Conservation (phyloP, 306 rosid genomes). For the Pueraria montana region DNA sequence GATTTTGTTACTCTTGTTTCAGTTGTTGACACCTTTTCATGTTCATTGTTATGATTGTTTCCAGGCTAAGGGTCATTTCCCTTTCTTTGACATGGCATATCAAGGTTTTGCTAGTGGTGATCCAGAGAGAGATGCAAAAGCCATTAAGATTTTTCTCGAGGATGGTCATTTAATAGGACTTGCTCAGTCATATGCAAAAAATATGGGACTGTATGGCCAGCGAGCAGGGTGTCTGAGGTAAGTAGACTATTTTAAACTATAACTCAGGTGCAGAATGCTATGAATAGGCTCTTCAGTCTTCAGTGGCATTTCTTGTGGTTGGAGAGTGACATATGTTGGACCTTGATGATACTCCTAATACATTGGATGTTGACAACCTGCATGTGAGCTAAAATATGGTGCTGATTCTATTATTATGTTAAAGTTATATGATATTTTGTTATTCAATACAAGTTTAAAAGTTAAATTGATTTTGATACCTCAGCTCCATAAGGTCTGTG, state of each 20-base stretch:
- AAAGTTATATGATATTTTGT: neutral
- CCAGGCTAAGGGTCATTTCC: constrained; percentile 90
- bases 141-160: constrained; percentile 87
- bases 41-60: constrained; percentile 44
- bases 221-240: constrained; percentile 94
- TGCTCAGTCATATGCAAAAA: constrained; percentile 97
- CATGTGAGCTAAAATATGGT: constrained; percentile 5
- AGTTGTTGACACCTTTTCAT: constrained; percentile 1
- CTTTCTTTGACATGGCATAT: constrained; percentile 98
- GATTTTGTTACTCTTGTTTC: neutral
- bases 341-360: neutral
- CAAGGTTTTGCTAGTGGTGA: constrained; percentile 99
- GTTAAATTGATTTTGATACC: constrained; percentile 16
- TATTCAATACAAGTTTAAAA: constrained; percentile 3
- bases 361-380: constrained; percentile 1
- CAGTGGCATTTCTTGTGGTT: constrained; percentile 27
- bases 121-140: constrained; percentile 88
- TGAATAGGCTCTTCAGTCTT: neutral
- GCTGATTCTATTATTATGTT: neutral
- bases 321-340: constrained; percentile 9
- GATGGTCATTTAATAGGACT: constrained; percentile 91
- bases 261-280: constrained; percentile 29
- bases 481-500: constrained; percentile 10
- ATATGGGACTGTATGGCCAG: constrained; percentile 98
- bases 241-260: neutral